These are phyloP conservation scores for sorghum (Sorghum bicolor) DNA, from an alignment of 176 grass and related monocot genomes.

Conservation along the genomic window Sorghum_bicolor_NCBIv3 NC_012873.2:7129001-7129500, in stretches of 20 bases:
- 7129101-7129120: not conserved
- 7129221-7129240: too few relatives aligned
- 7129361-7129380: too few relatives aligned
- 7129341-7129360: too few relatives aligned
- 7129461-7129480: too few relatives aligned
- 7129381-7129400: too few relatives aligned
- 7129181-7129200: conserved; percentile 4
- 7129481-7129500: too few relatives aligned
- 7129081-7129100: too few relatives aligned
- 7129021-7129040: not conserved
- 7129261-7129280: not conserved
- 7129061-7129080: not conserved
- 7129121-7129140: not conserved
- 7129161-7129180: not conserved
- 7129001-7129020: not conserved
- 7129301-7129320: not conserved
- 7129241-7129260: too few relatives aligned
- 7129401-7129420: too few relatives aligned
- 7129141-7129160: not conserved
- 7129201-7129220: not conserved
- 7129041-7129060: not conserved
- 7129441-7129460: too few relatives aligned
- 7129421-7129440: too few relatives aligned
- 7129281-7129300: not conserved
- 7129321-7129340: too few relatives aligned